Evolutionary conservation across 1,139 yeast genomes (phyloP), one percentile per base, ranked within the genome.

Genomic region (Blastobotrys arbuscula): DNA sequence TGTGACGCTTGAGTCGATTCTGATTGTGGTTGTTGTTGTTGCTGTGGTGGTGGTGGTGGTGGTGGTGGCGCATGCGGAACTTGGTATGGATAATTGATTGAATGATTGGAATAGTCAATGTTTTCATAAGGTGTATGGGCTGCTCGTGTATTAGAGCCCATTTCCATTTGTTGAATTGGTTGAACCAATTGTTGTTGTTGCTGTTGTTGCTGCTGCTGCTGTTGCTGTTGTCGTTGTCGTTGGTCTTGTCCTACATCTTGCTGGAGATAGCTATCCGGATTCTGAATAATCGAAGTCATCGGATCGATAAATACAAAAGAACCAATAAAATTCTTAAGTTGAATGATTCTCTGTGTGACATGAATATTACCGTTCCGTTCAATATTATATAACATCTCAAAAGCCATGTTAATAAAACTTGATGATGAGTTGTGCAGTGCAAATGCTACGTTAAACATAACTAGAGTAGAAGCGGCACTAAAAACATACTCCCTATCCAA

Each of bases 401-500:
- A 39, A 2, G 49, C 51, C 45, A 35, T 40, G 18, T 39, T 38
- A 30, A 49, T 49, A 24, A 37, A 45, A 8, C 13, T 38, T 20
- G 46, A 31, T 1, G 48, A 36, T 30, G 48, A 35, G 35, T 48
- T 40, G 24, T 38, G 38, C 18, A 37, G 23, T 2, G 48, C 42
- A 43, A 49, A 46, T 10, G 49, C 50, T n/a, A 46, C 50, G 15
- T 49, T 49, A 40, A 49, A 46, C 50, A 49, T 49, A 13, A 46
- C 78, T 48, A 86, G 69, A 0, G 95, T 86, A 5, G 89, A 84
- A 1, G 94, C 83, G 0, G 95, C 80, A 0, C 92, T 84, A 63
- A 84, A 86, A 28, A 85, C 69, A 63, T 86, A 86, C 61, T 87
- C 96, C 58, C 96, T 71, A 62, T 87, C 96, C 88, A 86, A 84